Conservation (phyloP, 2,329 filamentous ascomycete genomes). For the Sporothrix globosa region DNA sequence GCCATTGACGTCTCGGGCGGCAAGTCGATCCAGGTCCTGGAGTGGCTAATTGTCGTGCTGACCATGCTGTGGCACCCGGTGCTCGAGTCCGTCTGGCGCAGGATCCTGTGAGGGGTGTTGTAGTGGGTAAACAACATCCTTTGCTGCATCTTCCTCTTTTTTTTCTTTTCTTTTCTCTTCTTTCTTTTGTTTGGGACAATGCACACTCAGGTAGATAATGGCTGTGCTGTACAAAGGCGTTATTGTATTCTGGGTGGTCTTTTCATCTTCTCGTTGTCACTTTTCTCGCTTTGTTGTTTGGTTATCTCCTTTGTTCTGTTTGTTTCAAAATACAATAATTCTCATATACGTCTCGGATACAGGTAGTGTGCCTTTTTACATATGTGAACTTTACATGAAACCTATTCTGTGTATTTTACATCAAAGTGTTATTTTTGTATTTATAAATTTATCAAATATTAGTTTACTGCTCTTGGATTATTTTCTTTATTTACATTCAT, state of each 20-base stretch:
- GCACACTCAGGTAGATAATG: not conserved
- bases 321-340: constrained; percentile 13
- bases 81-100: constrained; percentile 33
- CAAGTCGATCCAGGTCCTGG: constrained; percentile 35
- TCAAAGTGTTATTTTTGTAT: too few relatives aligned
- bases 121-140: not conserved
- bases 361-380: not conserved
- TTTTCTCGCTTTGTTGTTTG: not conserved
- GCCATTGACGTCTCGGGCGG: constrained; percentile 32
- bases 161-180: not conserved
- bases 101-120: constrained; percentile 10
- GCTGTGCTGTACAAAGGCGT: constrained; percentile 5
- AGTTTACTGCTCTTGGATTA: not conserved
- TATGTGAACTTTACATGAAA: not conserved
- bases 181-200: constrained; percentile 6
- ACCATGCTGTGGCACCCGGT: constrained; percentile 36
- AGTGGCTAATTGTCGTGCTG: constrained; percentile 36
- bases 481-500: not conserved
- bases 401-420: too few relatives aligned
- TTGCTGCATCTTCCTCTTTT: constrained; percentile 1
- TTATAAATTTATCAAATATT: not conserved
- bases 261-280: not conserved
- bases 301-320: constrained; percentile 1
- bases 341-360: not conserved
- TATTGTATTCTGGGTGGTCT: not conserved